A percentile compares a stretch with the other conserved stretches of the same genome.
These are phyloP conservation scores for Pythium monospermum DNA, from an alignment of 352 stramenopile species.

Conservation along the genomic window DNA sequence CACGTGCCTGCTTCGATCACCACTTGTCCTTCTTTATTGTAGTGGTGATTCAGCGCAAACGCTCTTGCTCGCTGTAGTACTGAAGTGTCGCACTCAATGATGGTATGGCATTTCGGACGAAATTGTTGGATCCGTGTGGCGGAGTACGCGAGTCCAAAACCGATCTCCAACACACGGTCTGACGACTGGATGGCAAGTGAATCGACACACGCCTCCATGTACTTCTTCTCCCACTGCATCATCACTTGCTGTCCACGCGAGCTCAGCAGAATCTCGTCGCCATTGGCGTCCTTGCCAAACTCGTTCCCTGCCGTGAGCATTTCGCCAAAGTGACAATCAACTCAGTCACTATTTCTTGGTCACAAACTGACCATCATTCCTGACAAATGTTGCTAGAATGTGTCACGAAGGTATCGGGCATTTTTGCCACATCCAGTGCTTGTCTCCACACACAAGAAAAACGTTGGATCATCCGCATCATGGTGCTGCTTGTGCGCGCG, in stretches of 20 bases:
- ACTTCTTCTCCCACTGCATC: conserved; percentile 84
- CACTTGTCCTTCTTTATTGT: conserved; percentile 24
- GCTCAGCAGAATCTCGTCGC: conserved; percentile 51
- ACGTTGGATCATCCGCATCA: conserved; percentile 12
- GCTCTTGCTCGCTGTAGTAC: conserved; percentile 37
- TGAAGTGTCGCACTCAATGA: conserved; percentile 75
- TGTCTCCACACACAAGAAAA: conserved; percentile 5
- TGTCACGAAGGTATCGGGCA: conserved; percentile 18
- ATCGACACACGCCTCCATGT: conserved; percentile 76
- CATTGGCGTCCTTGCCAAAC: conserved; percentile 36
- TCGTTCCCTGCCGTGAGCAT: conserved; percentile 44
- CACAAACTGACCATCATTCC: background rate
- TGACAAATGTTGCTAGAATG: conserved; percentile 20
- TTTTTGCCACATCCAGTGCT: conserved; percentile 5
- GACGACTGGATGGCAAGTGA: conserved; percentile 38
- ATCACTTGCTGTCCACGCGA: conserved; percentile 81
- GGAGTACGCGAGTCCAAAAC: conserved; percentile 82
- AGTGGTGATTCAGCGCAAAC: conserved; percentile 37
- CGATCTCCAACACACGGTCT: conserved; percentile 79
- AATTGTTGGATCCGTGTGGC: conserved; percentile 63
- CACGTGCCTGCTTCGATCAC: conserved; percentile 61
- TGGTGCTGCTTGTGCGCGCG: conserved; percentile 50
- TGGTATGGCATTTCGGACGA: conserved; percentile 45
- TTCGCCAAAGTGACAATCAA: background rate
- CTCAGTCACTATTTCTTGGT: background rate